Evolutionary conservation across 306 rosid species (phyloP).

Genomic region (Lablab purpureus): DNA sequence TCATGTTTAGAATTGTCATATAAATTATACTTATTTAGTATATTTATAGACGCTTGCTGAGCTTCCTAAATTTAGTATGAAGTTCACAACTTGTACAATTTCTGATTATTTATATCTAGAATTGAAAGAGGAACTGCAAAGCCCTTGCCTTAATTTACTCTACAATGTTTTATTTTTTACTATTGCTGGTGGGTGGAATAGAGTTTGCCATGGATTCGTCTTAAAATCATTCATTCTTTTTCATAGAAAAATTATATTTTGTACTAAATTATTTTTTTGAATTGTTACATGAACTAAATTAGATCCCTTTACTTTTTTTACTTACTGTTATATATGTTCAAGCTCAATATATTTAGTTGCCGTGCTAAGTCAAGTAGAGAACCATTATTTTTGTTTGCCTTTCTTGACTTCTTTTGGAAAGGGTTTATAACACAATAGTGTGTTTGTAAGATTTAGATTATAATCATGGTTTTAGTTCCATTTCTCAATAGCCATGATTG

Average conservation of each 20-base stretch:
- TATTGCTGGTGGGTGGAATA: not conserved
- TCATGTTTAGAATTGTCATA: not conserved
- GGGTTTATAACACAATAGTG: not conserved
- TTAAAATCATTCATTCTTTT: not conserved
- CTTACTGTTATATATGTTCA: not conserved
- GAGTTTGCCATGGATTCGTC: not conserved
- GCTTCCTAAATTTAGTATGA: not conserved
- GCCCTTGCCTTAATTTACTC: not conserved
- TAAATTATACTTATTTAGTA: not conserved
- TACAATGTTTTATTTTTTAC: not conserved
- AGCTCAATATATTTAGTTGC: not conserved
- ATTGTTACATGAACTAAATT: not conserved
- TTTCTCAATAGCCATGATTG: constrained; percentile 29
- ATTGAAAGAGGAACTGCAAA: not conserved
- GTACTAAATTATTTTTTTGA: not conserved
- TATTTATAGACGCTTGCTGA: not conserved
- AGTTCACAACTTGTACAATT: not conserved
- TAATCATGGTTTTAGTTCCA: constrained; percentile 7
- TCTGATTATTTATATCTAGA: not conserved
- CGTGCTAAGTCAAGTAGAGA: not conserved
- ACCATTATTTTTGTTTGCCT: not conserved
- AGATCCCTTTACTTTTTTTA: not conserved
- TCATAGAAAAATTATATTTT: not conserved
- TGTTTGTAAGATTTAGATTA: not conserved
- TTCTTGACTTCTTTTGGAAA: not conserved